phyloP scores from a whole-genome alignment of 2,329 filamentous ascomycete genomes.

The Arthroderma sp. region DNA sequence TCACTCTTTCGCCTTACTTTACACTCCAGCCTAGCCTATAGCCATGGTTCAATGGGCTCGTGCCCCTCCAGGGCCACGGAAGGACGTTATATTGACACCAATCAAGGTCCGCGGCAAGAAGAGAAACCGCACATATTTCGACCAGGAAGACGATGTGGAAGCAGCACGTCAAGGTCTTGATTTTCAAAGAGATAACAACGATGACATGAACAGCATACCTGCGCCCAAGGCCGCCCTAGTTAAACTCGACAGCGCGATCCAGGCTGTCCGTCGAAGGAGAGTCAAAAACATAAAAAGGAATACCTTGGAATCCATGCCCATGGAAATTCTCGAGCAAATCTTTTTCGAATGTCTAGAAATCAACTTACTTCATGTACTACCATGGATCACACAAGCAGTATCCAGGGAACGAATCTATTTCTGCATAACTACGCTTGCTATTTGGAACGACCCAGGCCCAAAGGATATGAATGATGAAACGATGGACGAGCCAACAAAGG shows the following conservation, averaged over 20 bases:
- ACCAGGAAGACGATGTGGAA: too few relatives aligned
- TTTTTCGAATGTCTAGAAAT: slow-evolving; percentile 39
- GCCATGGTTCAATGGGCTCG: neutral
- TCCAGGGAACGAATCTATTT: slow-evolving; percentile 33
- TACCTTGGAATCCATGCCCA: slow-evolving; percentile 36
- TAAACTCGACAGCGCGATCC: neutral
- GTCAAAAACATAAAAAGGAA: neutral
- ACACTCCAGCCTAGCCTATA: too few relatives aligned
- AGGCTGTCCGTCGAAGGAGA: neutral
- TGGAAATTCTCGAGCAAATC: slow-evolving; percentile 42
- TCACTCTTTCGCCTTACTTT: too few relatives aligned
- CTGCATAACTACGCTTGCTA: slow-evolving; percentile 30
- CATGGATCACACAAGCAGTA: slow-evolving; percentile 28
- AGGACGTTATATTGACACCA: slow-evolving; percentile 18
- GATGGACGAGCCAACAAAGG: neutral
- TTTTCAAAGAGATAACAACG: neutral
- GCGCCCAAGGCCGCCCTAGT: neutral
- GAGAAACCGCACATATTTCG: neutral
- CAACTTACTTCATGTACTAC: slow-evolving; percentile 34
- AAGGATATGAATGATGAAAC: neutral
- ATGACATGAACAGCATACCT: neutral
- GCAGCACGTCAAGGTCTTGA: too few relatives aligned
- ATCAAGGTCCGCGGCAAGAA: slow-evolving; percentile 20
- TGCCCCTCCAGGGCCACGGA: neutral
- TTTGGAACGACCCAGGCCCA: slow-evolving; percentile 24